Evolutionary conservation across 1,284 basidiomycete genomes (phyloP).

Genomic region (Ustilago vetiveriae): DNA sequence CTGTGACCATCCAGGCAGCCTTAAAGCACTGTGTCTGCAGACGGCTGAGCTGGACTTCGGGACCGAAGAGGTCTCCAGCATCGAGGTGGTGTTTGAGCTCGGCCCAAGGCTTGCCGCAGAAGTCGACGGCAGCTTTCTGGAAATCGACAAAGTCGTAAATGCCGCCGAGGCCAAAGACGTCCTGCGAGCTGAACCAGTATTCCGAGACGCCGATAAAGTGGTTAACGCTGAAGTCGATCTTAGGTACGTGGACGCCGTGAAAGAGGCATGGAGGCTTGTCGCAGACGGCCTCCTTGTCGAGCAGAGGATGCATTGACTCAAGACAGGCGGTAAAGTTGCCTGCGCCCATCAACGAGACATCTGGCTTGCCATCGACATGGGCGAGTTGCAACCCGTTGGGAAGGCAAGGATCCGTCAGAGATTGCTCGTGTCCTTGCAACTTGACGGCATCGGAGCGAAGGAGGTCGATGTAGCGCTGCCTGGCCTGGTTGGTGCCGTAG

Average conservation of each 20-base stretch:
- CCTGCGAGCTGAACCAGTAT: slow-evolving; percentile 99
- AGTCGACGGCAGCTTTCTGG: slow-evolving; percentile 87
- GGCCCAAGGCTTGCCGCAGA: slow-evolving; percentile 83
- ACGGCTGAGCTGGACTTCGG: slow-evolving; percentile 78
- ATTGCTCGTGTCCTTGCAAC: background rate
- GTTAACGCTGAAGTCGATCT: slow-evolving; percentile 81
- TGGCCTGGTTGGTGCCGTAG: slow-evolving; percentile 94
- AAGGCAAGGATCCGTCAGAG: slow-evolving; percentile 81
- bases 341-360: slow-evolving; percentile 73
- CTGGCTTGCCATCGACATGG: slow-evolving; percentile 67
- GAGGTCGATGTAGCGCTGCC: slow-evolving; percentile 84
- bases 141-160: slow-evolving; percentile 95
- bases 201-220: slow-evolving; percentile 98
- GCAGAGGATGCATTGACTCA: slow-evolving; percentile 76
- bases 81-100: slow-evolving; percentile 74
- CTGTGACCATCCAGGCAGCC: slow-evolving; percentile 95
- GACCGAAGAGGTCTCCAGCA: slow-evolving; percentile 72
- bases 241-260: slow-evolving; percentile 88
- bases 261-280: slow-evolving; percentile 89
- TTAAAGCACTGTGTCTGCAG: slow-evolving; percentile 99
- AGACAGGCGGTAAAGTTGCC: slow-evolving; percentile 91
- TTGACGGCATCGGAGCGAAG: slow-evolving; percentile 69
- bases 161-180: slow-evolving; percentile 92
- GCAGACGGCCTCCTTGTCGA: slow-evolving; percentile 88
- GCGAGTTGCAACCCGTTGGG: slow-evolving; percentile 75